Evolutionary conservation across 805 yeast species (phyloP), one percentile per base, ranked within the genome.

Genomic region (Candida boidinii): DNA sequence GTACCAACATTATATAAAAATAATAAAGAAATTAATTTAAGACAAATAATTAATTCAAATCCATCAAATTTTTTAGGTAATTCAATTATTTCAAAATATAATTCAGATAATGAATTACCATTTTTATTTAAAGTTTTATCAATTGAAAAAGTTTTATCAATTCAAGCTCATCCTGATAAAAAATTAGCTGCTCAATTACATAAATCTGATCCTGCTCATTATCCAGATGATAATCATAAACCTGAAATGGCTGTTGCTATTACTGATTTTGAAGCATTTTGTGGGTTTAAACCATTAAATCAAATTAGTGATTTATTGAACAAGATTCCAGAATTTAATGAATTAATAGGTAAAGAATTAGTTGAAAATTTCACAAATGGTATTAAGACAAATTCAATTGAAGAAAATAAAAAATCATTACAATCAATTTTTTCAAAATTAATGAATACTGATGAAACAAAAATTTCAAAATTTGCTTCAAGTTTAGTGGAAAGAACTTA

Each of bases 161-260:
- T 92, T 56, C 98, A 92, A 64, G 97, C 98, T 15, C 98, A 92
- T 55, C 98, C 98, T 19, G 96, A 92, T 63, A 92, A 92, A 64
- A 56, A 67, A 11, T 67, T 92, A 37, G 98, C 82, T 24, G 75
- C 70, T 29, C 73, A 74, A 42, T 68, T 92, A 48, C 95, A 82
- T 51, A 70, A 70, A 13, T 60, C 67, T 19, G 97, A 92, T 62
- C 97, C 98, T 36, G 76, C 77, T 49, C 83, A 92, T 62, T 92
- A 92, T 57, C 97, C 97, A 4, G 98, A 92, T 62, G 94, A 80
- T 56, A 92, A 92, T 66, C 98, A 92, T 63, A 92, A 92, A 66
- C 98, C 98, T n/a, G 98, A 92, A 60, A 92, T 92, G 98, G 97
- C 98, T 31, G 76, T 92, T 51, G 98, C 98, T 7, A 78, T 92